phyloP scores from a whole-genome alignment of 139 green algal genomes.

The Astrephomene gubernaculifera region DNA sequence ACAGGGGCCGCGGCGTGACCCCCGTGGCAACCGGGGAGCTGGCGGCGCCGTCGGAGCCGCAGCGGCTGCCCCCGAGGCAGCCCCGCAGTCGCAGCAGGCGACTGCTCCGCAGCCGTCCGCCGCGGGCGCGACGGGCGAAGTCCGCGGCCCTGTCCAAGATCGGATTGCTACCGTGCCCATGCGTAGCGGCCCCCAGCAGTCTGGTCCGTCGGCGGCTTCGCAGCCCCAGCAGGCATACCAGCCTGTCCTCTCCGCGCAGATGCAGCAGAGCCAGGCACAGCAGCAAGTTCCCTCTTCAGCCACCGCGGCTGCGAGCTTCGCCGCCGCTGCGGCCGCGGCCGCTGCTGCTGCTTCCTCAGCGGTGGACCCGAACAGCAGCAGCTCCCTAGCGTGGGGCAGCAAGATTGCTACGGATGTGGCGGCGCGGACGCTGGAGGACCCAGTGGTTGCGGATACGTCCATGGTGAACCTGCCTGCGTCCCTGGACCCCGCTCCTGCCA shows the following conservation, averaged over 20 bases:
- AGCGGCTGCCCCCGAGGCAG: not conserved
- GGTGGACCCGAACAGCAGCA: conserved; percentile 21
- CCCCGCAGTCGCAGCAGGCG: not conserved
- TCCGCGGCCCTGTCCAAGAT: too few relatives aligned
- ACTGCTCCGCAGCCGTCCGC: not conserved
- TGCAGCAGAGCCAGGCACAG: not conserved
- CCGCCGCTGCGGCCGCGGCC: not conserved
- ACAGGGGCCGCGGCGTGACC: conserved; percentile 6
- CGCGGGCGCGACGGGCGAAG: not conserved
- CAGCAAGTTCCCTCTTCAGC: not conserved
- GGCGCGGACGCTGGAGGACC: conserved; percentile 28
- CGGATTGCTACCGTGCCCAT: too few relatives aligned
- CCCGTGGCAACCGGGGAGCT: not conserved
- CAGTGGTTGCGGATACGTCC: not conserved
- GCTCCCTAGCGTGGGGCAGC: conserved; percentile 33
- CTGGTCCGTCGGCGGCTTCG: too few relatives aligned
- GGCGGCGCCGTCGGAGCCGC: not conserved
- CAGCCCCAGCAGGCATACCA: conserved; percentile 7
- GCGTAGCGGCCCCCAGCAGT: too few relatives aligned
- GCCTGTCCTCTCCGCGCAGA: not conserved
- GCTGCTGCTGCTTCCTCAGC: conserved; percentile 6
- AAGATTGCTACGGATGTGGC: conserved; percentile 41
- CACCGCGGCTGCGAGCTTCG: not conserved
- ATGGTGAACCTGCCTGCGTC: conserved; percentile 30
- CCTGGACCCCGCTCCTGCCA: conserved; percentile 22